Evolutionary conservation across 768 basidiomycete genomes (phyloP), one percentile per base, ranked within the genome.

Genomic region (Hypholoma fasciculare): DNA sequence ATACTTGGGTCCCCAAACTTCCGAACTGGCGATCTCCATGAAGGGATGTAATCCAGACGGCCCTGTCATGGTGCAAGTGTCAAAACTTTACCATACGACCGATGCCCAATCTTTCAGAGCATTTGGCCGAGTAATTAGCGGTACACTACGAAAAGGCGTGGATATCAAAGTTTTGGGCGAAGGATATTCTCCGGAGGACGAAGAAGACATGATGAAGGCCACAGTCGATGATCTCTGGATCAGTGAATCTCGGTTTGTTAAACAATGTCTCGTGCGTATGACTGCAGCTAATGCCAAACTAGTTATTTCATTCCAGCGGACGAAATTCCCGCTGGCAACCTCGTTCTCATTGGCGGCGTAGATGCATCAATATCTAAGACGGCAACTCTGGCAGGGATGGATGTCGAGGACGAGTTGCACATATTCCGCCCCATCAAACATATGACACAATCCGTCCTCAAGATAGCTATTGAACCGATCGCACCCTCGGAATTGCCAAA

Each of bases 381-480:
- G 0, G 97, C 95, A 2, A 99, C 97, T 0, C 75, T 97, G 20
- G 87, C 89, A 4, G 82, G 85, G 23, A 71, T 80, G 14, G 84
- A 88, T 62, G 82, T 88, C 43, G 84, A 89, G 19, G 94, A 96
- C 13, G 94, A 98, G 64, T 81, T 98, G 3, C 83, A 96, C 73
- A 98, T 97, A 69, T 98, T 98, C 88, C 83, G 86, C 38, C 96
- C 97, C 1, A 87, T 99, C 73, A 94, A 92, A 63, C 97, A 99
- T 71, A 91, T 97, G 79, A 97, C 97, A 4, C 88, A 96, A 71
- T 94, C 96, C 1, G 96, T 98, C 16, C 83, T 99, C 58, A 98
- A 98, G 76, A 88, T 99, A 67, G 96, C 97, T 37, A 97, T 99
- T 53, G 97, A 99, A 74, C 97, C 97, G 11, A 96, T 99, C 56